phyloP scores from a whole-genome alignment of 805 yeast genomes.

The Metschnikowia lochheadii region DNA sequence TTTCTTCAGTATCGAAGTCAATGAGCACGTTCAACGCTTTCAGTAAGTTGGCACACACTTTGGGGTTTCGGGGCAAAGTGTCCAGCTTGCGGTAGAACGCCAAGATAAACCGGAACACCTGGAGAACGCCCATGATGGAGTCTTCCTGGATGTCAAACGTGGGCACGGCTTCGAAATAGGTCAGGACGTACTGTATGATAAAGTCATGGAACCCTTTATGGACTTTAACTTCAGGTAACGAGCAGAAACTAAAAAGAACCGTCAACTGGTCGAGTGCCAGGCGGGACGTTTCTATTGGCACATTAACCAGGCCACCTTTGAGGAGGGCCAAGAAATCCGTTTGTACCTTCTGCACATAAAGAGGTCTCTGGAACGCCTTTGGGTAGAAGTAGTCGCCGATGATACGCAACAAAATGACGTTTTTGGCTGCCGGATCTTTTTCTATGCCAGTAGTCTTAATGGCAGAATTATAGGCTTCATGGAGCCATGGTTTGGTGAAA shows the following conservation, averaged over 20 bases:
- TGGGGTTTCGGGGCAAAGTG: neutral
- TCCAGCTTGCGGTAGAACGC: conserved; percentile 10
- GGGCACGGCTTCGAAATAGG: conserved; percentile 6
- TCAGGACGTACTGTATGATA: conserved; percentile 7
- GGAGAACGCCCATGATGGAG: conserved; percentile 9
- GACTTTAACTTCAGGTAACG: conserved; percentile 7
- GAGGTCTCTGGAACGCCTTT: conserved; percentile 19
- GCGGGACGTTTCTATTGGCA: neutral
- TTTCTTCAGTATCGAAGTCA: conserved; percentile 11
- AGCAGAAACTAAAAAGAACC: conserved; percentile 14
- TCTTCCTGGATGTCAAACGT: neutral
- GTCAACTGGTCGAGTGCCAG: conserved; percentile 14
- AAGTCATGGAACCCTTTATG: conserved; percentile 5
- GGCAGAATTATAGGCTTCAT: conserved; percentile 14
- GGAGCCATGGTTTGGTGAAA: conserved; percentile 35
- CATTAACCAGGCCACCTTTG: conserved; percentile 3
- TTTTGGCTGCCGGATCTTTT: conserved; percentile 12
- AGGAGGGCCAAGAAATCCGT: conserved; percentile 21
- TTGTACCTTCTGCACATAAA: conserved; percentile 13
- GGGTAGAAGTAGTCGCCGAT: conserved; percentile 44
- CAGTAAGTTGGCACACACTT: conserved; percentile 3
- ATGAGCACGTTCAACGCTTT: conserved; percentile 9
- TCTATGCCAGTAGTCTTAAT: conserved; percentile 5
- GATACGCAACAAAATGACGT: conserved; percentile 31
- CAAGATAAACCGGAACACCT: conserved; percentile 13